These are phyloP conservation scores for Arthrocladium fulminans DNA, from an alignment of 2,329 filamentous ascomycete genomes.

Conservation along the genomic window DNA sequence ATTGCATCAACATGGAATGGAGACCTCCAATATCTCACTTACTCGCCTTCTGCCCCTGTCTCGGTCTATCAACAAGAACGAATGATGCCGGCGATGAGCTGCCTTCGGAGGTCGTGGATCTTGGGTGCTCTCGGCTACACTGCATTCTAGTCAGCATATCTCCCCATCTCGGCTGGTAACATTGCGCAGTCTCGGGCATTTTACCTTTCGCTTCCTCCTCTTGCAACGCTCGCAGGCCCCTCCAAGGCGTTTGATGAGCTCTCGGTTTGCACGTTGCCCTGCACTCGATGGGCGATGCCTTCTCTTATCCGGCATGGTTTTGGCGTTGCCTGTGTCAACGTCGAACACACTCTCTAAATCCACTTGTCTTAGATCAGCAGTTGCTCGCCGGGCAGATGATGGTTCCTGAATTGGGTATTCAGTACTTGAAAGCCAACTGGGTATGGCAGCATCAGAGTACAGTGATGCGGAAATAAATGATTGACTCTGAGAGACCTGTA, in stretches of 20 bases:
- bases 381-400: background rate
- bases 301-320: background rate
- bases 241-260: background rate
- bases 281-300: background rate
- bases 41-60: background rate
- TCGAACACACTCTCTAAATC: background rate
- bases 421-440: too few species aligned
- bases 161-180: background rate
- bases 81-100: background rate
- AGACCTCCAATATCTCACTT: background rate
- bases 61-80: background rate
- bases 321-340: background rate
- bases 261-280: background rate
- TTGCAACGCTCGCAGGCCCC: conserved; percentile 3
- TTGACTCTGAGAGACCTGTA: background rate
- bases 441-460: too few species aligned
- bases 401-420: background rate
- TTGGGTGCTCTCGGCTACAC: background rate
- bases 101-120: background rate
- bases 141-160: background rate
- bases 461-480: background rate
- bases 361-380: background rate
- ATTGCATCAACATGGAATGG: too few species aligned
- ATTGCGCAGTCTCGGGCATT: background rate
- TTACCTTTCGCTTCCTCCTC: conserved; percentile 7